Evolutionary conservation across 768 basidiomycete genomes (phyloP), one percentile per base, ranked within the genome.

Genomic region (Coprinellus micaceus): DNA sequence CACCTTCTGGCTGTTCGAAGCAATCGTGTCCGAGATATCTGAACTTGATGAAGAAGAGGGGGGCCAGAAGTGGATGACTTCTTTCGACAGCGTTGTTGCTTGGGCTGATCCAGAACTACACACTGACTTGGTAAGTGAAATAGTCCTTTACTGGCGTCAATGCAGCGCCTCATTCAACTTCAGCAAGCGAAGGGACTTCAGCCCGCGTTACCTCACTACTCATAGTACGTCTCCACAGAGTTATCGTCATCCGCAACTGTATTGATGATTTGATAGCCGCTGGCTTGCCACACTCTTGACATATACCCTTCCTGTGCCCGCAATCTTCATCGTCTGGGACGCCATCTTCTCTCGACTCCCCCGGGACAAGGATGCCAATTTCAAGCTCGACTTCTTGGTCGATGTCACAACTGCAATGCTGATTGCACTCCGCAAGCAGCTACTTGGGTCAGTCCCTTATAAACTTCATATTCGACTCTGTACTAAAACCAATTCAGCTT

Each of bases 1-100:
- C 63, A 79, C 85, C 0, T 92, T 92, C 66, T 92, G 89, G 90
- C 63, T 91, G 4, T 87, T 91, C 54, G 88, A 91, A 66, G 79
- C 83, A 0, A 75, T 91, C 61, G 72, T 90, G 0, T 82, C 84
- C 25, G 89, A 91, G 63, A 81, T 91, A 48, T 74, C 81, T 1
- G 89, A 89, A 50, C 66, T 92, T n/a, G 85, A 86, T 57, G 86
- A 86, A 51, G 83, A 85, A 56, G 84, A 85, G 26, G 80, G 80
- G 15, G 81, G 80, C 6, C 78, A 72, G 47, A 41, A 77, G 24
- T 91, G 87, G 88, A 83, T 83, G 72, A 76, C 71, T 50, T 82
- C 75, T 57, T 72, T 92, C 37, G 80, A 85, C 29, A 80, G 85
- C 28, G 74, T 83, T 30, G 58, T 90, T 15, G 69, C 71, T 26